phyloP scores from a whole-genome alignment of 306 rosid genomes.

The Cucumis melo region DNA sequence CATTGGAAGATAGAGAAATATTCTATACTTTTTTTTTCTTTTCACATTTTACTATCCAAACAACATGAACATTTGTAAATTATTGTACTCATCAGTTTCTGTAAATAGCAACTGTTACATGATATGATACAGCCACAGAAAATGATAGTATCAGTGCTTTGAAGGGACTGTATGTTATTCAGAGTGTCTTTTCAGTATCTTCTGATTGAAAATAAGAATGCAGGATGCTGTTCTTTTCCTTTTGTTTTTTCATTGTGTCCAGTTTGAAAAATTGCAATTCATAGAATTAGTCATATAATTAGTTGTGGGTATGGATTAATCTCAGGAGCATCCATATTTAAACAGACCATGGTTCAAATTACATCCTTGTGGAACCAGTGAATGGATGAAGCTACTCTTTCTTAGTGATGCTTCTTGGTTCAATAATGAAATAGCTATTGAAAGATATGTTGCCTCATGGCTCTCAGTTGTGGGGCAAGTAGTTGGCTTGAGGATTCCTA shows the following conservation, averaged over 20 bases:
- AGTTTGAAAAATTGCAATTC: neutral
- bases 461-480: constrained; percentile 79
- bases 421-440: constrained; percentile 18
- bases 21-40: neutral
- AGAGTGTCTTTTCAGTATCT: too few species aligned
- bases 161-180: too few species aligned
- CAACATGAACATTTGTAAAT: neutral
- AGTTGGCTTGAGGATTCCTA: constrained; percentile 52
- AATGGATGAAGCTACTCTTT: constrained; percentile 79
- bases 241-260: neutral
- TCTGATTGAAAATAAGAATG: neutral
- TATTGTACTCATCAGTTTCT: too few species aligned
- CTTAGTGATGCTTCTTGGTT: constrained; percentile 18
- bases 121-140: too few species aligned
- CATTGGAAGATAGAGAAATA: too few species aligned
- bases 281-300: neutral
- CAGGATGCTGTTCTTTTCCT: neutral
- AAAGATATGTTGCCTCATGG: constrained; percentile 58
- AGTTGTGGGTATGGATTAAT: neutral
- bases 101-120: too few species aligned
- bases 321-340: constrained; percentile 79
- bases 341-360: constrained; percentile 81
- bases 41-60: neutral
- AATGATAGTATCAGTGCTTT: too few species aligned
- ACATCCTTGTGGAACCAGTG: constrained; percentile 86